Base-by-base conservation (phyloP, 192 early-diverging fungal genomes). In the Rhizophagus clarus region DNA sequence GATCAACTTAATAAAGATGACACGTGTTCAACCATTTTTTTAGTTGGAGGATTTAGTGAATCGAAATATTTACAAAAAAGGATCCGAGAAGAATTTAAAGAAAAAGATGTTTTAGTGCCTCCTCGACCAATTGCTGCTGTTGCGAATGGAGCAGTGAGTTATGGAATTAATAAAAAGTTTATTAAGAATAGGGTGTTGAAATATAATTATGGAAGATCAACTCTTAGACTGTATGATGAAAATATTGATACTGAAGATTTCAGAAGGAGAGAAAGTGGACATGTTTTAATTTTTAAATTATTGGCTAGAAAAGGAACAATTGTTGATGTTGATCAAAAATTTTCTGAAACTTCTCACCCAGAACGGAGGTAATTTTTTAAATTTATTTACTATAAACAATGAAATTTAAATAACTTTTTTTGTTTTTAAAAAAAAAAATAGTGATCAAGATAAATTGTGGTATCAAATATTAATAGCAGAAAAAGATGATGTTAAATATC, bases 31-130 rank as follows among this genome's bases (percentile, higher is more conserved):
- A 82, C 85, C 3, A 85, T 87, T 15, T 89, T 88, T 81, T 67
- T 89, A 69, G 88, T 89, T n/a, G 87, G 73, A 75, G 85, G 80
- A 51, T 89, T 88, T 76, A 82, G 81, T 45, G 84, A 86, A 34
- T 85, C 83, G 2, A 73, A 82, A 22, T 89, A 89, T 67, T 72
- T 89, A 28, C 81, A 84, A 73, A 82, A 74, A 51, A 82, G 86
- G 74, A 84, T 89, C 47, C 56, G 83, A 66, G 74, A 87, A 67
- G 81, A 83, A 42, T 89, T 89, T 76, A 70, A 31, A 45, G 2
- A 80, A 4, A 32, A 85, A 5, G 29, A 85, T 4, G 82, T 90
- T n/a, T 84, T 82, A 8, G 83, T 87, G 60, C 89, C 89, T 20
- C 84, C 85, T 20, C 81, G 85, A 68, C 84, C 86, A 56, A 88